Conservation (phyloP, 2,329 filamentous ascomycete species). For the Berkeleyomyces basicola region DNA sequence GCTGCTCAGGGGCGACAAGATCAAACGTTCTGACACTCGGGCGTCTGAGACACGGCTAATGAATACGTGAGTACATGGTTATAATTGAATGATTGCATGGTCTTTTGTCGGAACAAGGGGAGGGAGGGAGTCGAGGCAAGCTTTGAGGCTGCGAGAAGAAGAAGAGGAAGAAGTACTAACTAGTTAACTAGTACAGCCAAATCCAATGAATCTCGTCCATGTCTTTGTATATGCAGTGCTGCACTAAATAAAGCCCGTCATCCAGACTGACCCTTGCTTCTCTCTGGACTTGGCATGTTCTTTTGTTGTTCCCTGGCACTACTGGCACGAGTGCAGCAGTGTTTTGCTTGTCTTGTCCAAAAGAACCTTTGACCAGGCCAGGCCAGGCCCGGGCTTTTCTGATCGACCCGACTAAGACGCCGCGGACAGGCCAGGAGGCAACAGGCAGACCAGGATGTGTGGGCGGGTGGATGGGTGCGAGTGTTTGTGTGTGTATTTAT, state of each 20-base stretch:
- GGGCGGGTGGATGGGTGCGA: too few species aligned
- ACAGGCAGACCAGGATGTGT: too few species aligned
- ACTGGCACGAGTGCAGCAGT: background rate
- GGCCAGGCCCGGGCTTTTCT: background rate
- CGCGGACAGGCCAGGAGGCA: background rate
- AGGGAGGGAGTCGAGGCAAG: background rate
- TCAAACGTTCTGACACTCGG: too few species aligned
- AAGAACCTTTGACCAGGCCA: conserved; percentile 1
- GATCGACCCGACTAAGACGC: conserved; percentile 1
- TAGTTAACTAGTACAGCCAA: background rate
- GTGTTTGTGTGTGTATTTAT: too few species aligned
- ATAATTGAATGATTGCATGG: too few species aligned
- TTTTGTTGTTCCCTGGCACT: background rate
- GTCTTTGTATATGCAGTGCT: background rate
- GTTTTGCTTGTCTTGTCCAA: background rate
- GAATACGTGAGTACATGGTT: too few species aligned
- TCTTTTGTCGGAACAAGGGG: background rate
- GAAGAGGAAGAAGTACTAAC: background rate
- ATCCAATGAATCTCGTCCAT: background rate
- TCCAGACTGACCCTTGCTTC: background rate
- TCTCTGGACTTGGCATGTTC: background rate
- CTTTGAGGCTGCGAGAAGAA: background rate
- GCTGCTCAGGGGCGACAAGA: too few species aligned
- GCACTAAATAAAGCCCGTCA: background rate
- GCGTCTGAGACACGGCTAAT: too few species aligned